Conservation (phyloP, 208 protist species). For the Cochliopodium minus region DNA sequence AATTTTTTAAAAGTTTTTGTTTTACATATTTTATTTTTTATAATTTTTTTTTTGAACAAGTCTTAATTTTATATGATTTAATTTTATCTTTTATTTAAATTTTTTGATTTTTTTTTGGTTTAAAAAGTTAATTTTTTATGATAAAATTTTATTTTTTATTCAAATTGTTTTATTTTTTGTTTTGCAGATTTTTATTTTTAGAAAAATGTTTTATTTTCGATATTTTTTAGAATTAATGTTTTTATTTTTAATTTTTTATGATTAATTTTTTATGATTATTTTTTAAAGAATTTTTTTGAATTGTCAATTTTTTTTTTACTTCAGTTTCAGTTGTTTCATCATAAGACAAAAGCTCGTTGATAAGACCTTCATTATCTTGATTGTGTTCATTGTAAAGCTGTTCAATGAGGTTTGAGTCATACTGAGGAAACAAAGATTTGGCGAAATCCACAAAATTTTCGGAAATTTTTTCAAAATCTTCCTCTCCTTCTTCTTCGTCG, state of each 20-base stretch:
- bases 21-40: constrained; percentile 6
- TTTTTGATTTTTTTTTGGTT: constrained; percentile 9
- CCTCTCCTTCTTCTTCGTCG: too few relatives aligned
- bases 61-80: constrained; percentile 1
- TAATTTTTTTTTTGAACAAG: constrained; percentile 7
- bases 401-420: too few relatives aligned
- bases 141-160: constrained; percentile 3
- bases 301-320: constrained; percentile 7
- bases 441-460: too few relatives aligned
- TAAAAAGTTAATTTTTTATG: not conserved
- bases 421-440: too few relatives aligned
- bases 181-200: constrained; percentile 1
- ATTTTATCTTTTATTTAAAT: constrained; percentile 5
- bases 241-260: constrained; percentile 4
- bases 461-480: too few relatives aligned
- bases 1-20: constrained; percentile 2
- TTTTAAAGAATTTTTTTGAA: constrained; percentile 2
- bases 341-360: too few relatives aligned
- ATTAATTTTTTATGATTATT: constrained; percentile 5
- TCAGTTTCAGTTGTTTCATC: not conserved
- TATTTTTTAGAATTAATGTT: constrained; percentile 1
- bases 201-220: constrained; percentile 2
- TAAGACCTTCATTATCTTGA: too few relatives aligned
- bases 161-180: not conserved
- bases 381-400: too few relatives aligned